Conservation (phyloP, 139 green algal genomes). For the Chlorella vulgaris region DNA sequence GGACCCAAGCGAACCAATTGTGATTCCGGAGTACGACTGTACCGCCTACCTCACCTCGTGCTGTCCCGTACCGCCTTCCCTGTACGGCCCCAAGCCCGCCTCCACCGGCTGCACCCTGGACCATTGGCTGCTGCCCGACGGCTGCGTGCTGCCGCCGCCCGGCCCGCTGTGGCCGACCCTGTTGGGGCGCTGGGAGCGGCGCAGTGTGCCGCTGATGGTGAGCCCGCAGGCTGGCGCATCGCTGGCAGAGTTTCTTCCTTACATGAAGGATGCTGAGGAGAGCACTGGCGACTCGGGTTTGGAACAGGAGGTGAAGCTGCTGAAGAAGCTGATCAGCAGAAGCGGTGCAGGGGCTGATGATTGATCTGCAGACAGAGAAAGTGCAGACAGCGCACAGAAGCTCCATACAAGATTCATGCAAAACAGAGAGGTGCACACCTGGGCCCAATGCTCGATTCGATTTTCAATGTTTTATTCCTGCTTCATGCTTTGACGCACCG, state of each 20-base stretch:
- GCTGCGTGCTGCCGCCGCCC: conserved; percentile 37
- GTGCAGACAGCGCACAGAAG: not conserved
- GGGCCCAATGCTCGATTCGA: too few relatives aligned
- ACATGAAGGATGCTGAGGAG: conserved; percentile 17
- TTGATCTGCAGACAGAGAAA: not conserved
- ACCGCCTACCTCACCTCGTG: conserved; percentile 15
- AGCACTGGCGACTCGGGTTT: not conserved
- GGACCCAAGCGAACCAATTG: not conserved
- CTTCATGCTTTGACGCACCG: too few relatives aligned
- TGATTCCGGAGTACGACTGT: conserved; percentile 10
- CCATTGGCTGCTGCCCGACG: conserved; percentile 18
- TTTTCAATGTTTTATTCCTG: too few relatives aligned
- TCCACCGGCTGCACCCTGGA: conserved; percentile 22
- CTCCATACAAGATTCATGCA: not conserved
- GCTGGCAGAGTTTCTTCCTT: conserved; percentile 31
- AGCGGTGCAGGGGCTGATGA: not conserved
- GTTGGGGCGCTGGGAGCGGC: conserved; percentile 44
- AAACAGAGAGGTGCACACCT: too few relatives aligned
- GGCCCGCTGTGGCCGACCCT: not conserved
- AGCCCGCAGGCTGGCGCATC: not conserved
- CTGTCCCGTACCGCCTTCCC: conserved; percentile 9
- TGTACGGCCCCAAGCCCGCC: not conserved
- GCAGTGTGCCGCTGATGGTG: conserved; percentile 13
- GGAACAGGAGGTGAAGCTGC: conserved; percentile 30
- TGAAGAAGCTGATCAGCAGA: conserved; percentile 20